Base-by-base conservation (phyloP, 2,329 filamentous ascomycete genomes). In the Thielaviopsis euricoi region DNA sequence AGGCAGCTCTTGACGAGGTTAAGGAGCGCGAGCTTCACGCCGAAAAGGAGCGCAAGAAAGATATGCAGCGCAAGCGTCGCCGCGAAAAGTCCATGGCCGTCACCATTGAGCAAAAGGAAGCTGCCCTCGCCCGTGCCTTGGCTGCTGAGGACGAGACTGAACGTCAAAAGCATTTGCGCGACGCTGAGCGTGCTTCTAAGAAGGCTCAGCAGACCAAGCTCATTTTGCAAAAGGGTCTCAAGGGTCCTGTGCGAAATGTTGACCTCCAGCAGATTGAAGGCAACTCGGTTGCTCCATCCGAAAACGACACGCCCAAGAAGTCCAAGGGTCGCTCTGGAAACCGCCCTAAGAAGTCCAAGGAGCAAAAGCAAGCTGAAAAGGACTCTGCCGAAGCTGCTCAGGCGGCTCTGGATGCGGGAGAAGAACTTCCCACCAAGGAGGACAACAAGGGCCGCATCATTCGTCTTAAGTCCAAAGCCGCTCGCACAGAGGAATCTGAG, bases 21-120 rank as follows among this genome's bases (percentile, higher is more conserved):
- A 87, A 93, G 63, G 86, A 89, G 61, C 88, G 89, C 63, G 91
- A 96, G 69, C 77, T 96, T 7, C 86, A 86, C 61, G 89, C 91
- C 61, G 93, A 98, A 71, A 98, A 98, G 73, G 93, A 98, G 71
- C 88, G 93, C 63, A 98, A 98, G 76, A 98, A 98, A 74, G 93
- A 98, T 67, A 97, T 98, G 89, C 93, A 98, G 69, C 86, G 93
- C 62, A 98, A 97, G 74, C 82, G 93, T 61, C 85, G 93, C 50
- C 86, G 93, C 19, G 91, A 97, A 69, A 96, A 96, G 74, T 95
- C 91, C 4, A 89, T 96, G 76, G 89, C 89, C 3, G 86, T 94
- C 60, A 91, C 89, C 6, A 86, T 94, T 65, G 91, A 96, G 67
- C 85, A 89, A 67, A 93, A 94, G 72, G 87, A 93, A 62, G 81